phyloP scores from a whole-genome alignment of 2,329 filamentous ascomycete species.

The Aureobasidium vineae region DNA sequence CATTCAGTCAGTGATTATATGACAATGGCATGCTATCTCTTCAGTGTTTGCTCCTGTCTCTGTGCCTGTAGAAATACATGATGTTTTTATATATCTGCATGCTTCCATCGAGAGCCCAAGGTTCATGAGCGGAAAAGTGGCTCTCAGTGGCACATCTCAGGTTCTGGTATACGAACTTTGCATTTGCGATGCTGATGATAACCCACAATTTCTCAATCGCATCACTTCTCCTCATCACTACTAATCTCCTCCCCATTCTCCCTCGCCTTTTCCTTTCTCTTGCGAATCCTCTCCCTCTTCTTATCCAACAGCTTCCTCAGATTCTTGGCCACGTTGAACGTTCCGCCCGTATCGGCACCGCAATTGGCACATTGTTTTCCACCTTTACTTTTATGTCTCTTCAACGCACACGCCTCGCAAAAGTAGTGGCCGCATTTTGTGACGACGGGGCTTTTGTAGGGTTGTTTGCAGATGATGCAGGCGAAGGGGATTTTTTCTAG shows the following conservation, averaged over 20 bases:
- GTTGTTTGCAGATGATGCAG: constrained; percentile 78
- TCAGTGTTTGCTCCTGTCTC: too few relatives aligned
- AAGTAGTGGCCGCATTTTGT: constrained; percentile 97
- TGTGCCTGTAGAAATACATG: too few relatives aligned
- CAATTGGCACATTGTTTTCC: constrained; percentile 79
- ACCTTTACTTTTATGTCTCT: constrained; percentile 79
- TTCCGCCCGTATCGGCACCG: constrained; percentile 78
- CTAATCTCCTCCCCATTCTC: constrained; percentile 29
- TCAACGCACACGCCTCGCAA: constrained; percentile 84
- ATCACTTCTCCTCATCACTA: constrained; percentile 27
- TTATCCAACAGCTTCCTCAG: constrained; percentile 75
- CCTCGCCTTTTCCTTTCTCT: constrained; percentile 28
- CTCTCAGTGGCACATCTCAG: too few relatives aligned
- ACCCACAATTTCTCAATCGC: too few relatives aligned
- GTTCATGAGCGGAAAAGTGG: too few relatives aligned
- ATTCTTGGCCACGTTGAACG: constrained; percentile 85
- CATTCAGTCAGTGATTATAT: too few relatives aligned
- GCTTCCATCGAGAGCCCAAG: too few relatives aligned
- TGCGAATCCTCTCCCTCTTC: constrained; percentile 56
- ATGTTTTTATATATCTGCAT: too few relatives aligned
- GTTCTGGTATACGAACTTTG: too few relatives aligned
- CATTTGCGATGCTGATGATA: too few relatives aligned
- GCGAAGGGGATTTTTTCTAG: constrained; percentile 84
- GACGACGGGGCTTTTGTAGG: constrained; percentile 76
- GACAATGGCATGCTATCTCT: too few relatives aligned